phyloP scores from a whole-genome alignment of 768 basidiomycete genomes.

The Panaeolus papilionaceus region DNA sequence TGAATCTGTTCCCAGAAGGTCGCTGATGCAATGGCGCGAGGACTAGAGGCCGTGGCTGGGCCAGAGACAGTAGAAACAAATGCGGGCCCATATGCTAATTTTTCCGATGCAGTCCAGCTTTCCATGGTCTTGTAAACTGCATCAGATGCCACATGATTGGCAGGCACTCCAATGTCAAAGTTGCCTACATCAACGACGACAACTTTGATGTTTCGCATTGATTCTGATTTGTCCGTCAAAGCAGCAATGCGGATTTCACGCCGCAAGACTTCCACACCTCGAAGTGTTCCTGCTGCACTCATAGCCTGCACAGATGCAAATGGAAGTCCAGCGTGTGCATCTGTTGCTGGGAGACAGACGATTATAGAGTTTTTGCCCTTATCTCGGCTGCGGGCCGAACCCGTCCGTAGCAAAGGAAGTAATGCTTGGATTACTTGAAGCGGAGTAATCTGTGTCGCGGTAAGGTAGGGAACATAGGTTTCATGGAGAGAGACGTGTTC shows the following conservation, averaged over 20 bases:
- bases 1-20: constrained; percentile 45
- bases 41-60: constrained; percentile 34
- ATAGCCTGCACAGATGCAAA: constrained; percentile 73
- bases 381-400: constrained; percentile 60
- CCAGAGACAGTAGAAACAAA: constrained; percentile 57
- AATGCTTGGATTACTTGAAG: constrained; percentile 79
- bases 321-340: constrained; percentile 78
- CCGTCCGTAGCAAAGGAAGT: constrained; percentile 75
- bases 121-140: constrained; percentile 61
- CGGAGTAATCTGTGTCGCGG: constrained; percentile 77
- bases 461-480: constrained; percentile 74
- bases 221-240: constrained; percentile 57
- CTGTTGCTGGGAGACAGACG: constrained; percentile 76
- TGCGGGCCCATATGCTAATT: constrained; percentile 72
- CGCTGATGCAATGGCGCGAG: constrained; percentile 27
- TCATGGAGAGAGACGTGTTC: constrained; percentile 71
- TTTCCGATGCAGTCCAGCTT: constrained; percentile 78
- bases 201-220: constrained; percentile 71
- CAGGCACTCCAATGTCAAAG: constrained; percentile 43
- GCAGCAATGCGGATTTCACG: constrained; percentile 70
- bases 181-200: constrained; percentile 78
- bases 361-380: constrained; percentile 66
- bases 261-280: constrained; percentile 75
- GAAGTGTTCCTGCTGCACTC: constrained; percentile 75
- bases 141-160: constrained; percentile 33